Evolutionary conservation across 371 early-diverging fungal species (phyloP).

Genomic region (Phascolomyces articulosus): DNA sequence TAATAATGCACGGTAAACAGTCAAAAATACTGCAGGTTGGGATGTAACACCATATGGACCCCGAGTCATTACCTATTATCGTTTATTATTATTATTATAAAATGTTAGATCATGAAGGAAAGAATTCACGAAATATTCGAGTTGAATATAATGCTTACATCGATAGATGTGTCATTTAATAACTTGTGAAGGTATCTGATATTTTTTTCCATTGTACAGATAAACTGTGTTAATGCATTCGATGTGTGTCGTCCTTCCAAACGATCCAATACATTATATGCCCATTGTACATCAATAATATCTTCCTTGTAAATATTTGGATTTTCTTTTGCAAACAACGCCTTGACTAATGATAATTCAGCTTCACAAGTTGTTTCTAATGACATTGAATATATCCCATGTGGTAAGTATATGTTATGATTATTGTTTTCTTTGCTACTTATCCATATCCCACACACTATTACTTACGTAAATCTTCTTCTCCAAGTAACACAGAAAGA

Average conservation of each 20-base stretch:
- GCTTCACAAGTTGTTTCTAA: slow-evolving; percentile 27
- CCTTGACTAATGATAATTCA: slow-evolving; percentile 30
- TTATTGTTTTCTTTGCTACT: too few species aligned
- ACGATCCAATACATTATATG: slow-evolving; percentile 29
- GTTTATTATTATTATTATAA: not conserved
- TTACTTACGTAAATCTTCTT: slow-evolving; percentile 15
- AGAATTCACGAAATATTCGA: not conserved
- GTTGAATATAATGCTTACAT: not conserved
- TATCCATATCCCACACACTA: not conserved
- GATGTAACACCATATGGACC: slow-evolving; percentile 51
- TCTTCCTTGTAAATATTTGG: slow-evolving; percentile 62
- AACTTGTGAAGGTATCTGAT: not conserved
- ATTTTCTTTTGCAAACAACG: slow-evolving; percentile 53
- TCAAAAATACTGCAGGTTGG: slow-evolving; percentile 30
- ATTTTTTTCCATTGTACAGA: slow-evolving; percentile 3
- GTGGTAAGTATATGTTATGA: too few species aligned
- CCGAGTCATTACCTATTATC: slow-evolving; percentile 33
- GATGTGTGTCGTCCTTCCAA: slow-evolving; percentile 1
- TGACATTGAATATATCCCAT: slow-evolving; percentile 1
- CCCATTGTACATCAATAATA: slow-evolving; percentile 56
- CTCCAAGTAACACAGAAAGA: slow-evolving; percentile 20
- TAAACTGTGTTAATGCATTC: not conserved
- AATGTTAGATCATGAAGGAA: not conserved
- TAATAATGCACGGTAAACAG: slow-evolving; percentile 29
- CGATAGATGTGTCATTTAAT: not conserved